phyloP scores from a whole-genome alignment of 148 eudicot genomes.

The Diospyros lotus region DNA sequence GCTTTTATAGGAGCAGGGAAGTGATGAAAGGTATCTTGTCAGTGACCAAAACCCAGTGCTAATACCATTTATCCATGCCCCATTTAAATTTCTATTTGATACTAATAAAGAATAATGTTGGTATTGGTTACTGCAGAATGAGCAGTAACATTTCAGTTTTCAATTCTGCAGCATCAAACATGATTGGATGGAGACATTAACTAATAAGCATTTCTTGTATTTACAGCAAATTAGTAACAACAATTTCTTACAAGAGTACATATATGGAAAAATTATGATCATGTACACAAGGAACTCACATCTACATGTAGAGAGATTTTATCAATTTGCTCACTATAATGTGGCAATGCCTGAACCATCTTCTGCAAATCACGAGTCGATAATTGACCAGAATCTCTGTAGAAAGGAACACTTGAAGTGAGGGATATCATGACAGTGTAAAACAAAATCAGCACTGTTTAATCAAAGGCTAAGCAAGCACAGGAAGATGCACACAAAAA shows the following conservation, averaged over 20 bases:
- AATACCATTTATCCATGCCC: too few species aligned
- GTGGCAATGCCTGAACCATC: constrained; percentile 95
- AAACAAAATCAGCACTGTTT: too few species aligned
- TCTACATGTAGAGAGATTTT: constrained; percentile 93
- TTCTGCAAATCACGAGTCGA: constrained; percentile 92
- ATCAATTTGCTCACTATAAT: constrained; percentile 90
- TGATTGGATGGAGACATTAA: not conserved
- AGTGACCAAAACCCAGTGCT: too few species aligned
- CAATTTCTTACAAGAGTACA: not conserved
- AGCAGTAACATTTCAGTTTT: not conserved
- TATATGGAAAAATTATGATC: not conserved
- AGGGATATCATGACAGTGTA: constrained; percentile 5
- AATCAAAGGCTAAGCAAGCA: not conserved
- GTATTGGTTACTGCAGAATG: too few species aligned
- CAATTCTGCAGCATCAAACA: not conserved
- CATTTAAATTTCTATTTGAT: too few species aligned
- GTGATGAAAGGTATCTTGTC: too few species aligned
- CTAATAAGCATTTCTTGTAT: not conserved
- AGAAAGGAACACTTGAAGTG: constrained; percentile 7
- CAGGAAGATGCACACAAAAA: not conserved
- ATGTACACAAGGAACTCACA: constrained; percentile 47
- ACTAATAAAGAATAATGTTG: too few species aligned
- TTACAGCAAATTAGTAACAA: not conserved
- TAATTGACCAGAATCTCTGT: constrained; percentile 68
- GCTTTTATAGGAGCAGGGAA: too few species aligned